Percentiles rank a stretch among this genome's conserved stretches.
Conservation (phyloP, 106 monocot genomes). For the Dendrobium catenatum region DNA sequence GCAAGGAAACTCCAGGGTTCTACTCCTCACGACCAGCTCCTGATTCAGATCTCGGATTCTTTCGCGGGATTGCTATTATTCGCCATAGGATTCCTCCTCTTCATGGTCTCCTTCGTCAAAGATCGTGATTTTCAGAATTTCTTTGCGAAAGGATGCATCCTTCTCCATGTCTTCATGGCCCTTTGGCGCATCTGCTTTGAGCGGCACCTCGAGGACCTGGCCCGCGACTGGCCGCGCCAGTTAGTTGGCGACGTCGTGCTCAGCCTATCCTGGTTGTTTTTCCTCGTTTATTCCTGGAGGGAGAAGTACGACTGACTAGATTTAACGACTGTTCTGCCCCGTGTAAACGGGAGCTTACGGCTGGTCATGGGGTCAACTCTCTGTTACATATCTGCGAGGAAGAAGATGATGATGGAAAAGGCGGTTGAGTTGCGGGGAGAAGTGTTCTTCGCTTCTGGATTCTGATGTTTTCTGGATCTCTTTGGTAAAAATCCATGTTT, state of each 20-base stretch:
- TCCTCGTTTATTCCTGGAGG: conserved; percentile 69
- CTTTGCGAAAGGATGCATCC: conserved; percentile 82
- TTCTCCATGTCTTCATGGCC: conserved; percentile 67
- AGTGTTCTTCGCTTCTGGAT: background rate
- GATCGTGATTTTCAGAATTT: conserved; percentile 83
- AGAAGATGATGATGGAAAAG: background rate
- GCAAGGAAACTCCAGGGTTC: conserved; percentile 69
- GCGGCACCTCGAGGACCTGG: conserved; percentile 67
- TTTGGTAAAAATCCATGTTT: background rate
- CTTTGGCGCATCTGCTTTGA: conserved; percentile 80
- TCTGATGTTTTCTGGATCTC: background rate
- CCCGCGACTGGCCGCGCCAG: conserved; percentile 74
- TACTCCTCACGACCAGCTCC: conserved; percentile 83
- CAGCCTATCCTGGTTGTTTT: conserved; percentile 70
- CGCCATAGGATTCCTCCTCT: conserved; percentile 69
- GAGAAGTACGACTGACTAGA: conserved; percentile 74
- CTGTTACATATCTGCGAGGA: background rate
- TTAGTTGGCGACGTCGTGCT: conserved; percentile 72
- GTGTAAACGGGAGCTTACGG: too few relatives aligned
- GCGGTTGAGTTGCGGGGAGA: background rate
- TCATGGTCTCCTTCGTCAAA: conserved; percentile 88
- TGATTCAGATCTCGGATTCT: conserved; percentile 79
- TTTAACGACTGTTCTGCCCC: background rate
- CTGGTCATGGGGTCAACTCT: too few relatives aligned
- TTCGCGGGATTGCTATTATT: conserved; percentile 86